Base-by-base conservation (phyloP, 192 early-diverging fungal genomes). In the Backusella liffmaniae region DNA sequence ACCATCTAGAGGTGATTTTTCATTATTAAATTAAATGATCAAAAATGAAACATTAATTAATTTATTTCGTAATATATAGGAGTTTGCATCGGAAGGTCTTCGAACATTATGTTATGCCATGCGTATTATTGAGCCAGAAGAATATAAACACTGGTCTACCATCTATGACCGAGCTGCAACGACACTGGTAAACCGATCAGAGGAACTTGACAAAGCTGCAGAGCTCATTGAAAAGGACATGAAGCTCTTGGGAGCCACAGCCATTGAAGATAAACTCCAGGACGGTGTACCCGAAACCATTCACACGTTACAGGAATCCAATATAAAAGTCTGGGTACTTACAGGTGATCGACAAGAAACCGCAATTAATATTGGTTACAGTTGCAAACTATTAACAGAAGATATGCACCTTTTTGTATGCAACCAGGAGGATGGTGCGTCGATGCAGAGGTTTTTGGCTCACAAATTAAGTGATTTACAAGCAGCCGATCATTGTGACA, bases 321-420 rank as follows among this genome's bases (percentile, higher is more conserved):
- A 93, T 4, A 96, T 98, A 85, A 94, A 95, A 80, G 88, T 98
- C 53, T 98, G 96, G 96, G 91, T 98, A 26, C 85, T 98, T 75
- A 97, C 97, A 23, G 97, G 96, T 62, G 97, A 98, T 83, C 84
- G 94, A 36, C 95, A 97, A 84, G 96, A 98, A 80, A 98, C 97
- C 5, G 97, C 96, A 35, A 97, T 98, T 88, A 97, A 98, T 81
- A 97, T 98, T 82, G 97, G 95, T 2, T 96, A 94, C 76, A 94
- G 93, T 12, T 97, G 94, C 77, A 93, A 97, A 71, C 86, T 98
- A 35, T 88, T 97, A 56, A 94, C 92, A 23, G 95, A 96, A 75
- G 95, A 96, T 72, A 97, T 97, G 94, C 92, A 92, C 66, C 83
- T 98, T 66, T 88, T 98, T 56, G 85, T 97, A 34, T 93, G 94